Evolutionary conservation across 495 filamentous ascomycete genomes (phyloP).

Genomic region (Aspergillus conjunctus): DNA sequence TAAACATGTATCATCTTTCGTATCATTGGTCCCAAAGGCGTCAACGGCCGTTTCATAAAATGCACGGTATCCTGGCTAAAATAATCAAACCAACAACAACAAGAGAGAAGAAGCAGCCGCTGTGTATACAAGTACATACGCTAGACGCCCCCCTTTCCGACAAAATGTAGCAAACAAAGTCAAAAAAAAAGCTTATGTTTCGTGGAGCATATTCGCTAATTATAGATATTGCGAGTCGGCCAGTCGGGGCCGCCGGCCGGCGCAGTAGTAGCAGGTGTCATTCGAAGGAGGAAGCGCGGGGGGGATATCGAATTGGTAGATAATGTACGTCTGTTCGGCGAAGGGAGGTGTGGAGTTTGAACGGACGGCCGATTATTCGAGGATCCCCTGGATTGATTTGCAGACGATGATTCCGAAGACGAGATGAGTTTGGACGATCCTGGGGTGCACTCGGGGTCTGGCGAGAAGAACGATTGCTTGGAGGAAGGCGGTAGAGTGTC

Average conservation of each 20-base stretch:
- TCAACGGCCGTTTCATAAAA: constrained; percentile 4
- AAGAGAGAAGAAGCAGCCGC: not conserved
- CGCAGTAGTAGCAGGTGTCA: constrained; percentile 31
- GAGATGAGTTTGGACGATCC: constrained; percentile 11
- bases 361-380: constrained; percentile 17
- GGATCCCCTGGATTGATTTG: not conserved
- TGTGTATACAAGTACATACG: not conserved
- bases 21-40: constrained; percentile 6
- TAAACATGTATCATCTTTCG: constrained; percentile 13
- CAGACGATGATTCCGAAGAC: constrained; percentile 2
- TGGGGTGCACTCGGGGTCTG: constrained; percentile 11
- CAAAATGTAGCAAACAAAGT: not conserved
- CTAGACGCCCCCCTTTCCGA: not conserved
- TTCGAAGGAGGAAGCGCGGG: constrained; percentile 33
- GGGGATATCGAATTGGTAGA: constrained; percentile 32
- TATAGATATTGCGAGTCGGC: constrained; percentile 16
- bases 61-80: not conserved
- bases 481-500: constrained; percentile 26
- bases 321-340: constrained; percentile 16
- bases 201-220: constrained; percentile 6
- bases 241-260: constrained; percentile 27
- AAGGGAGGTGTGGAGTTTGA: constrained; percentile 29
- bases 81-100: not conserved
- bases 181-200: not conserved
- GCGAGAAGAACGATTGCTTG: constrained; percentile 15